phyloP scores from a whole-genome alignment of 2,329 filamentous ascomycete species.

The Trichoderma sp. region DNA sequence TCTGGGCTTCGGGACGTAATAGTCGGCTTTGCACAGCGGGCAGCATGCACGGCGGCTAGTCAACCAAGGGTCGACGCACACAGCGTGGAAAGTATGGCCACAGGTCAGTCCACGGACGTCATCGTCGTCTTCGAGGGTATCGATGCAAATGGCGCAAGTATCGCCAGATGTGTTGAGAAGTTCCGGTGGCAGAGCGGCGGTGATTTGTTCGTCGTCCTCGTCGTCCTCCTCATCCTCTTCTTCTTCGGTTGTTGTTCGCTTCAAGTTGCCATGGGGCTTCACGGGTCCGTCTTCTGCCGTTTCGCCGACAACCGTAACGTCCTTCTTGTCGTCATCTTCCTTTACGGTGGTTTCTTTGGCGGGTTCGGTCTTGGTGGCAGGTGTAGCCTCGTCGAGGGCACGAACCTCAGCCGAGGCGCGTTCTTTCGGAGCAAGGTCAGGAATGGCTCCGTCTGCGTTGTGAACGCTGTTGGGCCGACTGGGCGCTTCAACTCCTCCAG shows the following conservation, averaged over 20 bases:
- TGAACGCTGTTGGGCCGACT: slow-evolving; percentile 73
- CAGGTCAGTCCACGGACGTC: slow-evolving; percentile 92
- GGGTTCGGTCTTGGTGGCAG: slow-evolving; percentile 20
- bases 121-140: slow-evolving; percentile 90
- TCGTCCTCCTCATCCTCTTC: slow-evolving; percentile 52
- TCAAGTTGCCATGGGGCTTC: slow-evolving; percentile 31
- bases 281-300: slow-evolving; percentile 20
- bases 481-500: slow-evolving; percentile 75
- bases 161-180: slow-evolving; percentile 80
- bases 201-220: slow-evolving; percentile 78
- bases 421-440: slow-evolving; percentile 44
- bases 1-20: slow-evolving; percentile 90
- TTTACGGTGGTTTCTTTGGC: slow-evolving; percentile 24
- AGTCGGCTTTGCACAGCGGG: slow-evolving; percentile 96
- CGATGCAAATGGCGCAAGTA: slow-evolving; percentile 94
- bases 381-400: slow-evolving; percentile 20
- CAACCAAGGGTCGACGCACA: slow-evolving; percentile 94
- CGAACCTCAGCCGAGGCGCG: slow-evolving; percentile 44
- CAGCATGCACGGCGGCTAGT: slow-evolving; percentile 93
- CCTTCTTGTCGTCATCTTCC: slow-evolving; percentile 14
- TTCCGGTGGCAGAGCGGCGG: slow-evolving; percentile 77
- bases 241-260: slow-evolving; percentile 43
- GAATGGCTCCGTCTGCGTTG: slow-evolving; percentile 58
- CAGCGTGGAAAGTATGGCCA: slow-evolving; percentile 96
- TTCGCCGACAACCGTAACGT: background rate